Conservation (phyloP, 2,329 filamentous ascomycete genomes). For the Penicillium glabrum region DNA sequence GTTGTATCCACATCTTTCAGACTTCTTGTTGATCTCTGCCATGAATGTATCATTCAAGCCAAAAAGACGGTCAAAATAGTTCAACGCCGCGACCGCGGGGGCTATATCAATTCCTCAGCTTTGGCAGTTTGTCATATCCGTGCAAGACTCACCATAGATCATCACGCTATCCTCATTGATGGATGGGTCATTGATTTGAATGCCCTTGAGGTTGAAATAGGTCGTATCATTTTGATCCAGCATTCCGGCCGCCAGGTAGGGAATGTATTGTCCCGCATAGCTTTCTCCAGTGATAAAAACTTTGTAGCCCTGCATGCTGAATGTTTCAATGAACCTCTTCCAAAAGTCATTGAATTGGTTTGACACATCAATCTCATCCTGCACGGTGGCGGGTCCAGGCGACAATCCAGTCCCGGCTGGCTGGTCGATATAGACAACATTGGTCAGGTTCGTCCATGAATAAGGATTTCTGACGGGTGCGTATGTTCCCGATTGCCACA, state of each 20-base stretch:
- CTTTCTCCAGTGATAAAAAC: constrained; percentile 74
- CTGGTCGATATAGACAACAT: constrained; percentile 62
- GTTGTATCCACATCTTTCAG: constrained; percentile 47
- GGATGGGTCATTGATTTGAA: constrained; percentile 72
- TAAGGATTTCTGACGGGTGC: constrained; percentile 66
- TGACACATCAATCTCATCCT: constrained; percentile 66
- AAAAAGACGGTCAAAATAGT: constrained; percentile 43
- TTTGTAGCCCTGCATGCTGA: constrained; percentile 65
- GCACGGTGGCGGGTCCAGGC: constrained; percentile 63
- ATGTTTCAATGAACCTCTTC: constrained; percentile 71
- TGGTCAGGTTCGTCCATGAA: constrained; percentile 70
- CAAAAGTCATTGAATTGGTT: constrained; percentile 75
- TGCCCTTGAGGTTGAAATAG: constrained; percentile 67
- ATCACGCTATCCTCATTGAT: constrained; percentile 56
- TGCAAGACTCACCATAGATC: constrained; percentile 42
- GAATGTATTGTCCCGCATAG: constrained; percentile 67
- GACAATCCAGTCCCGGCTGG: constrained; percentile 66
- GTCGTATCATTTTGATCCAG: constrained; percentile 64
- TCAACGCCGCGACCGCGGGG: constrained; percentile 42
- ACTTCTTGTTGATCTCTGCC: constrained; percentile 36
- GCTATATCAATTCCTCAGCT: constrained; percentile 19
- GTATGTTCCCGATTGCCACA: constrained; percentile 68
- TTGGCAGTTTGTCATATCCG: background rate
- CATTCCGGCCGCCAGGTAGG: constrained; percentile 73
- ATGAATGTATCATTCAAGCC: constrained; percentile 44